Evolutionary conservation across 2,329 filamentous ascomycete species (phyloP).

Genomic region (Colletotrichum tropicale): DNA sequence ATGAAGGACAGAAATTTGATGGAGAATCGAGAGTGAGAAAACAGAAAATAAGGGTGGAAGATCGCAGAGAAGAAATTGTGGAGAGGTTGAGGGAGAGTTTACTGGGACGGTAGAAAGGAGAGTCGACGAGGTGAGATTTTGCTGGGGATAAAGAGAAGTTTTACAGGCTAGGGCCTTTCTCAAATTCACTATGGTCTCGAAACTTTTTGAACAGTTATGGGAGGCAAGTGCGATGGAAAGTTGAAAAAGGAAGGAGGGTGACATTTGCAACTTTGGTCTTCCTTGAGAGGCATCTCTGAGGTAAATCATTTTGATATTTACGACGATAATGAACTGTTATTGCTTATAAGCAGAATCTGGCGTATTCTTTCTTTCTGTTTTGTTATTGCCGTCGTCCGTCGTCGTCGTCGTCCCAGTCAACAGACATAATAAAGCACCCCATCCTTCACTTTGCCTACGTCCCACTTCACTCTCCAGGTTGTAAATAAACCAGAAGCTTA

Average conservation of each 20-base stretch:
- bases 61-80: neutral
- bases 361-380: neutral
- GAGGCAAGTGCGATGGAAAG: neutral
- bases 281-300: neutral
- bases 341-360: neutral
- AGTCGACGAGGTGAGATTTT: neutral
- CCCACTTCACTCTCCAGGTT: neutral
- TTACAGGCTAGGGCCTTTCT: neutral
- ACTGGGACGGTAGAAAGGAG: neutral
- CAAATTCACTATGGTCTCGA: neutral
- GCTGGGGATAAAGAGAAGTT: neutral
- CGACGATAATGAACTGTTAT: neutral
- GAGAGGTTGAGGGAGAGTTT: neutral
- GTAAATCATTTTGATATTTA: neutral
- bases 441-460: neutral
- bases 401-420: neutral
- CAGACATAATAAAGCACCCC: neutral
- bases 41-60: neutral
- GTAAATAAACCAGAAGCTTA: neutral
- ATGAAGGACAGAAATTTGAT: neutral
- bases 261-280: neutral
- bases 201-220: neutral
- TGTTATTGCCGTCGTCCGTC: neutral
- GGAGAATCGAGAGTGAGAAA: neutral
- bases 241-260: neutral